Evolutionary conservation across 805 yeast species (phyloP), one percentile per base, ranked within the genome.

Genomic region (Metschnikowia vanudenii): DNA sequence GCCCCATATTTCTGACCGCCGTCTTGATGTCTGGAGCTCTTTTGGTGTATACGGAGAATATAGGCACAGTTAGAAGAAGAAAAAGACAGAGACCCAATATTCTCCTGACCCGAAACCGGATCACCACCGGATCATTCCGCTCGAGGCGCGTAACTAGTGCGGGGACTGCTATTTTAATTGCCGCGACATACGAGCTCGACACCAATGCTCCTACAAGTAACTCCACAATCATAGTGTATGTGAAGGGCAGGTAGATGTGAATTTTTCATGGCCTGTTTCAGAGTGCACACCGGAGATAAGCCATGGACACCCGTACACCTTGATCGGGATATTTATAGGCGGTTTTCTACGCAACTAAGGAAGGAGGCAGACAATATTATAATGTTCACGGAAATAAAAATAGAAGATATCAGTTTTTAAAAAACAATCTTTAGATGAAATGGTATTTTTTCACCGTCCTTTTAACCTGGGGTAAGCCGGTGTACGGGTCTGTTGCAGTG

Each of bases 161-260:
- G 1, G 74, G 73, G 37, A 50, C 60, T 11, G 41, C 31, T 16
- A 64, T 42, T 52, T 73, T 73, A 13, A 80, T 63, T 24, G 64
- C 68, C 3, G 62, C 54, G 13, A 81, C 84, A 57, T 80, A 81
- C 3, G 73, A 63, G 11, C 65, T 45, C 1, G 85, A 74, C 3
- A 78, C 58, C 0, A 60, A 36, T 0, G 66, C 28, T 0, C 76
- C 60, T 5, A 68, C 54, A 12, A 37, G 22, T 4, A 39, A 19
- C 24, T 24, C 30, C 2, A 28, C 19, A 16, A 37, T 24, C 45
- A 41, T 41, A 11, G 24, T 22, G 37, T 4, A 13, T n/a, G 26
- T 28, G 32, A 22, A 22, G 8, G 24, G 24, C 24, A 22, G 24
- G 24, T 22, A 8, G 24, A 8, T 22, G 8, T 22, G 24, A 22